Conservation (phyloP, 148 eudicot species). For the Limonium bicolor region DNA sequence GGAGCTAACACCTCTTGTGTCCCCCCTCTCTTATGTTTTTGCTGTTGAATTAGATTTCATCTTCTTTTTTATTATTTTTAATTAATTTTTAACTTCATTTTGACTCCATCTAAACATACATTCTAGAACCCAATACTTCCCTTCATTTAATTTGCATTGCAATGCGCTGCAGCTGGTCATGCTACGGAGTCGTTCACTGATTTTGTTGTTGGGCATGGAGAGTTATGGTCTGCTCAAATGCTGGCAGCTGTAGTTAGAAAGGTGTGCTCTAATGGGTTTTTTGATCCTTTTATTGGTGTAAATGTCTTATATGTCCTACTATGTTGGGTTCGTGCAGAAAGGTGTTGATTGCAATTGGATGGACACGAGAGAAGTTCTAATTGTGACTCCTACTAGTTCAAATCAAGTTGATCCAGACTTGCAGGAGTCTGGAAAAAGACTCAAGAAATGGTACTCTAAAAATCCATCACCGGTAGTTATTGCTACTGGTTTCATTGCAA, state of each 20-base stretch:
- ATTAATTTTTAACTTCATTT: neutral
- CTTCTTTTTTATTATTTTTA: neutral
- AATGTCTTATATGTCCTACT: neutral
- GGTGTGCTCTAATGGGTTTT: constrained; percentile 45
- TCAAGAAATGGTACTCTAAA: constrained; percentile 69
- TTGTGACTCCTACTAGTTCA: constrained; percentile 67
- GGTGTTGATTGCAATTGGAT: constrained; percentile 77
- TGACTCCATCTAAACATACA: neutral
- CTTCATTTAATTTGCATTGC: neutral
- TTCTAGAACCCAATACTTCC: neutral
- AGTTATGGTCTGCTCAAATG: constrained; percentile 95
- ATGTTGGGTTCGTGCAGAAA: constrained; percentile 25
- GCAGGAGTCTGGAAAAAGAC: constrained; percentile 61
- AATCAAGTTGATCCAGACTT: constrained; percentile 97
- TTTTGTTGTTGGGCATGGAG: constrained; percentile 97
- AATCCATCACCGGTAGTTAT: constrained; percentile 58
- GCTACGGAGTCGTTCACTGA: constrained; percentile 91
- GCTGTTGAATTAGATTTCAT: no score
- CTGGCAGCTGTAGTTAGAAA: constrained; percentile 58
- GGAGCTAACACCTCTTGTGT: constrained; percentile 1
- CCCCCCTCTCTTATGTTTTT: neutral
- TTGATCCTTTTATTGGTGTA: no score
- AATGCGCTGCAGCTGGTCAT: constrained; percentile 74
- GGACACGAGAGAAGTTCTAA: constrained; percentile 92
- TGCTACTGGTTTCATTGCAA: constrained; percentile 97